Base-by-base conservation (phyloP, 164 flowering plant species). In the Piper longum region DNA sequence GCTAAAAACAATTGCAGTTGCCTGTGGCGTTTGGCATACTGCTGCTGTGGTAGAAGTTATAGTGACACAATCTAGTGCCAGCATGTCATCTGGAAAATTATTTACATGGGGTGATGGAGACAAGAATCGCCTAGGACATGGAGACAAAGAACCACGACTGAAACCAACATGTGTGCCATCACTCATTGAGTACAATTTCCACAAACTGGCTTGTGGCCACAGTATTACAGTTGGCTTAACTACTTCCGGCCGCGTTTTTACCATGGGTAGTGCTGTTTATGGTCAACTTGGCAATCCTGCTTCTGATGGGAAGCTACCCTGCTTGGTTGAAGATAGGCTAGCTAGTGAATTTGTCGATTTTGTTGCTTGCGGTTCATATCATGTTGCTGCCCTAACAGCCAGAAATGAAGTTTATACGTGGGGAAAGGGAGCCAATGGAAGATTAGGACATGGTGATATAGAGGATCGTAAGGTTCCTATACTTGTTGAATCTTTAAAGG, bases 401-500 rank as follows among this genome's bases (percentile, higher is more conserved):
- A 78, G 71, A 73, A 87, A 83, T 73, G 93, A 87, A 73, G 88
- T 87, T 52, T 87, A 76, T 70, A 82, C 93, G 26, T 87, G 93
- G 93, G 93, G 93, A 57, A 87, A 85, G 72, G 93, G 93, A 62
- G 89, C 90, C 41, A 87, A 87, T 76, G 93, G 93, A 59, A 81
- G 93, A 66, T 73, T 87, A 73, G 93, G 93, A 59, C 93, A 87
- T 77, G 93, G 93, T 57, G 90, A 87, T 66, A 62, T 74, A 58
- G 89, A 83, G 75, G 90, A 87, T 68, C 72, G 90, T 41, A 87
- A 87, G 69, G 61, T 73, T 26, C 88, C 93, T 16, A 74, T 83
- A 65, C 61, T 85, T 61, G 89, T 87, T 54, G 93, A 87, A 72
- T 77, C 84, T 62, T 76, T 87, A 78, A 87, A 85, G 76, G 93